Base-by-base conservation (phyloP, 495 filamentous ascomycete species). In the Endocarpon pusillum region DNA sequence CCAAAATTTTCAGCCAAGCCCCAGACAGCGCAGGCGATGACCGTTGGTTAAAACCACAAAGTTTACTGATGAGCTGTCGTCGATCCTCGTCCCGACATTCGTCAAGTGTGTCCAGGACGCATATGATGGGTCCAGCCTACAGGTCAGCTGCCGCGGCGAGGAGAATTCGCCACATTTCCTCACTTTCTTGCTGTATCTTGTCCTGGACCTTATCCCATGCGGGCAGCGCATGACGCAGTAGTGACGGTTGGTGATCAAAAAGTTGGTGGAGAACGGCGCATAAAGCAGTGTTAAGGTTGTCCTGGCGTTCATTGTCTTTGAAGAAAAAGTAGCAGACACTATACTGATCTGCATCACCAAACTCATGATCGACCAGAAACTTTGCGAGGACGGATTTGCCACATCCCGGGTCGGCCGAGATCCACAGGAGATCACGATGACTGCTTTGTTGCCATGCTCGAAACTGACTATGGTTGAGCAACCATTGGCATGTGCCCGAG, bases 401-500 rank as follows among this genome's bases (percentile, higher is more conserved):
- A 41, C 64, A 69, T 4, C 67, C 66, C 3, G 67, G 66, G 33
- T 68, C 56, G 16, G 67, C 66, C 7, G 66, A 64, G 7, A 70
- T 54, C 55, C 60, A 64, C 4, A 73, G 53, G 3, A 58, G 33
- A 18, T 23, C n/a, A n/a, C n/a, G n/a, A n/a, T n/a, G n/a, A n/a
- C n/a, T n/a, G n/a, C 19, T 19, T 9, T 19, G n/a, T n/a, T n/a
- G 14, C 51, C 53, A 58, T 8, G 19, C 27, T 10, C 35, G 26
- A 20, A 41, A 56, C 18, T 35, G 12, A 0, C 42, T 17, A 21
- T 57, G 45, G 0, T 39, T 20, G 2, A 56, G 31, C 12, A 58
- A 49, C 55, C 57, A 61, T 33, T 48, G 29, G 18, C 53, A 56
- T n/a, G 59, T 61, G 3, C 52, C 55, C n/a, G 42, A 33, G 1